These are phyloP conservation scores for Micractinium sp. DNA, from an alignment of 139 green algal genomes.

Conservation along the genomic window DNA sequence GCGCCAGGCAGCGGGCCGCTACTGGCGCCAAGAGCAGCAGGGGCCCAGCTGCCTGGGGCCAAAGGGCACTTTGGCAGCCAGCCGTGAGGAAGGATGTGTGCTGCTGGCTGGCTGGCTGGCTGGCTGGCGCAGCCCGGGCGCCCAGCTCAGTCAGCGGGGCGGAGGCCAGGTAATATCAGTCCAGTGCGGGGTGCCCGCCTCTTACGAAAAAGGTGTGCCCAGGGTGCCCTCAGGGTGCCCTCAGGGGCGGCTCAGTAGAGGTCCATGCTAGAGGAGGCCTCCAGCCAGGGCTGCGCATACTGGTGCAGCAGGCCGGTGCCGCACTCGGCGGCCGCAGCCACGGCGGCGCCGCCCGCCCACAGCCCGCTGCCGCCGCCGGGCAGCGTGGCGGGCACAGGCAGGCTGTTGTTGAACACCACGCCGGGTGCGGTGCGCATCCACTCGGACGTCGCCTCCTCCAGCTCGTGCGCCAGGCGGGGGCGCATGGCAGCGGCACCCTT, in stretches of 20 bases:
- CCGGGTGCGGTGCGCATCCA: background rate
- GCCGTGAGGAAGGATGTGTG: too few relatives aligned
- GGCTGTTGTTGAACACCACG: background rate
- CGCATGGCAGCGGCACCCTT: conserved; percentile 14
- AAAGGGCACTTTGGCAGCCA: too few relatives aligned
- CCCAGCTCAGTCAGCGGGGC: too few relatives aligned
- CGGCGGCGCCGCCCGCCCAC: background rate
- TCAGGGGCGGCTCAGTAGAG: background rate
- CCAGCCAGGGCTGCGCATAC: background rate
- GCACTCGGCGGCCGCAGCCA: background rate
- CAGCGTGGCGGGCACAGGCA: background rate
- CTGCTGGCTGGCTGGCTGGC: too few relatives aligned
- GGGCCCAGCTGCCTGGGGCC: too few relatives aligned
- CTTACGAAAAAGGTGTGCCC: too few relatives aligned
- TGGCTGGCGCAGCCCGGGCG: too few relatives aligned
- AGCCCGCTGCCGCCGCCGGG: background rate
- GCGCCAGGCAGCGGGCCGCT: too few relatives aligned
- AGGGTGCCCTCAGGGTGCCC: too few relatives aligned
- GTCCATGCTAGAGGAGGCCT: background rate
- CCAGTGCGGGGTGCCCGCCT: too few relatives aligned
- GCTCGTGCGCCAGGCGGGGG: conserved; percentile 5
- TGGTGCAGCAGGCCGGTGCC: background rate
- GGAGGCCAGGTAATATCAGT: too few relatives aligned
- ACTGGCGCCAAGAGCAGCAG: too few relatives aligned
- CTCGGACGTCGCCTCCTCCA: conserved; percentile 1